Percentiles rank a stretch among this genome's conserved stretches.
phyloP scores from a whole-genome alignment of 441 rosid genomes.

The Syzygium malaccense region DNA sequence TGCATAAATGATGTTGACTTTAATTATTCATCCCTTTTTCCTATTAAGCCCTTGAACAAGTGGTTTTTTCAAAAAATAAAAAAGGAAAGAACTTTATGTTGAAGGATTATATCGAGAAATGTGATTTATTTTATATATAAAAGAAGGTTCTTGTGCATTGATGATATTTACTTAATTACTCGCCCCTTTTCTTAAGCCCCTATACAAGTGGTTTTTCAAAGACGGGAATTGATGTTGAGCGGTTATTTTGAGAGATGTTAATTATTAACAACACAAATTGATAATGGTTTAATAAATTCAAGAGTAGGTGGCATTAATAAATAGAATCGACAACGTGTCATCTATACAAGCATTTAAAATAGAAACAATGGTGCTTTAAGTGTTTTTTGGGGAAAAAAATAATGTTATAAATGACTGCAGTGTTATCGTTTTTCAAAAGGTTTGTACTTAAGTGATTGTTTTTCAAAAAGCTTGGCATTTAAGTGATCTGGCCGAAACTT shows the following conservation, averaged over 20 bases:
- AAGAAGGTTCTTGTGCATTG: neutral
- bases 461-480: too few species aligned
- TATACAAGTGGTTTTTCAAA: neutral
- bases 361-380: too few species aligned
- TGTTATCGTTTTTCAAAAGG: too few species aligned
- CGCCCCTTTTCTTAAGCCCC: neutral
- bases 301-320: neutral
- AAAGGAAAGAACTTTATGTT: neutral
- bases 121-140: neutral
- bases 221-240: neutral
- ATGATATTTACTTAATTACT: neutral
- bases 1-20: neutral
- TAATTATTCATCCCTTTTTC: neutral
- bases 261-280: neutral
- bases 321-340: neutral
- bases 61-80: neutral
- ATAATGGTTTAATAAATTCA: neutral
- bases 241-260: neutral
- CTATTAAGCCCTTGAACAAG: neutral
- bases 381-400: too few species aligned
- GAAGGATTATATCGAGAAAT: neutral
- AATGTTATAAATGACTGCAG: too few species aligned
- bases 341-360: neutral
- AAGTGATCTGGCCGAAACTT: too few species aligned
- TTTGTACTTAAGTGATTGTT: too few species aligned